These are phyloP conservation scores for Boletus sp. DNA, from an alignment of 768 basidiomycete genomes.

Conservation along the genomic window DNA sequence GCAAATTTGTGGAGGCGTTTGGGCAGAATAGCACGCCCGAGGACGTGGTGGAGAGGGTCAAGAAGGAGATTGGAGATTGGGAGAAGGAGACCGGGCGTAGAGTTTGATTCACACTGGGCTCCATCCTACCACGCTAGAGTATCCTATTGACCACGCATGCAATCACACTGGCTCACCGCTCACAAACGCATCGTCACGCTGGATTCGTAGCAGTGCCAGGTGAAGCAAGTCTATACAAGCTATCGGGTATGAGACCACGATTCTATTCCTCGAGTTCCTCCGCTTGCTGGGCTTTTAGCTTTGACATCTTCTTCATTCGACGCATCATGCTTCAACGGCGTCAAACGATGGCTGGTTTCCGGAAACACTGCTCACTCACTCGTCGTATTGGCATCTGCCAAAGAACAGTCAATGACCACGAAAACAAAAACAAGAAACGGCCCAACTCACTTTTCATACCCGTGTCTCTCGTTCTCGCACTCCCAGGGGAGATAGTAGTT, in stretches of 20 bases:
- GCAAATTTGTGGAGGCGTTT: conserved; percentile 94
- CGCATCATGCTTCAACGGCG: conserved; percentile 63
- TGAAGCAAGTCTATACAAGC: conserved; percentile 10
- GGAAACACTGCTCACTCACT: conserved; percentile 51
- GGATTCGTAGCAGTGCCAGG: neutral
- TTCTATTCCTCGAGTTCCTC: conserved; percentile 37
- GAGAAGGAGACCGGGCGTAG: conserved; percentile 34
- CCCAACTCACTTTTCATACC: conserved; percentile 72
- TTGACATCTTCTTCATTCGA: conserved; percentile 81
- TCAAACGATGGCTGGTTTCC: neutral
- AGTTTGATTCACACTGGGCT: conserved; percentile 18
- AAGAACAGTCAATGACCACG: conserved; percentile 4
- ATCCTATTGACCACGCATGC: conserved; percentile 9
- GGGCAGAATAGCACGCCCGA: conserved; percentile 74
- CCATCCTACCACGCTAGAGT: neutral
- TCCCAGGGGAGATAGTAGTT: conserved; percentile 86
- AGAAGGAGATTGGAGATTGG: conserved; percentile 47
- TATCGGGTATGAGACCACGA: conserved; percentile 12
- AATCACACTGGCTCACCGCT: conserved; percentile 17
- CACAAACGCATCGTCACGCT: conserved; percentile 2
- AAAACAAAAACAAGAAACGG: neutral
- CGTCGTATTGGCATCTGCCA: conserved; percentile 87
- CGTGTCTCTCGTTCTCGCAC: conserved; percentile 84
- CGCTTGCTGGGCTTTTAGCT: conserved; percentile 54
- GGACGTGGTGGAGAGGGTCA: conserved; percentile 63